Evolutionary conservation across 2,329 filamentous ascomycete species (phyloP), one percentile per base, ranked within the genome.

Genomic region (Cladobotryum protrusum): DNA sequence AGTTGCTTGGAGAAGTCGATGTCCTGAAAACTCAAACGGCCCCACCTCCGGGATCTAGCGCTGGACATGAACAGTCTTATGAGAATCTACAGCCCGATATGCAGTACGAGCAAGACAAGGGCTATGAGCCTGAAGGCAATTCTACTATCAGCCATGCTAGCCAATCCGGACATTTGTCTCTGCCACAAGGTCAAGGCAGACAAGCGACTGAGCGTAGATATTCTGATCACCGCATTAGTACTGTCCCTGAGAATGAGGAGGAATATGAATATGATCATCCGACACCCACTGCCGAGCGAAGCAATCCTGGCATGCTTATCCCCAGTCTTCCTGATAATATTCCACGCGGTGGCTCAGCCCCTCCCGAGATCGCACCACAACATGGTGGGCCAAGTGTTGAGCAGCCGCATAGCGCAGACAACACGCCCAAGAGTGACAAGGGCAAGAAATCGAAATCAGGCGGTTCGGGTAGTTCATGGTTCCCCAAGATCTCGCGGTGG

Each of bases 401-500:
- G 17, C 63, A 64, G 43, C 61, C 67, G 5, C 68, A 78, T 50
- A 91, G 87, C 70, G 84, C 82, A 49, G 90, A 95, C 54, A 88
- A 90, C 54, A 95, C 89, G 0, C 88, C 89, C 11, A 64, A 64
- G 37, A 83, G 80, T 1, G 85, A 89, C 5, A 89, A 87, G 68
- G 79, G 81, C 54, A 88, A 87, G 67, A 96, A 95, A 72, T 87
- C 95, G 72, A 95, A 95, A 66, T 92, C 89, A 1, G 86, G 81
- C 63, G 83, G 83, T 51, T 93, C 89, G 1, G 89, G 87, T 0
- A 75, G 79, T 46, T 41, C 37, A 24, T 83, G 82, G 75, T 87
- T 95, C 54, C 90, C 91, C 19, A 96, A 95, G 72, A 91, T 96
- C 55, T 97, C 93, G 5, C 82, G 93, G 40, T 99, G 93, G 93